A percentile compares a stretch with the other conserved stretches of the same genome.
phyloP scores from a whole-genome alignment of 2,329 filamentous ascomycete species.

The Teratosphaeriaceae sp. region DNA sequence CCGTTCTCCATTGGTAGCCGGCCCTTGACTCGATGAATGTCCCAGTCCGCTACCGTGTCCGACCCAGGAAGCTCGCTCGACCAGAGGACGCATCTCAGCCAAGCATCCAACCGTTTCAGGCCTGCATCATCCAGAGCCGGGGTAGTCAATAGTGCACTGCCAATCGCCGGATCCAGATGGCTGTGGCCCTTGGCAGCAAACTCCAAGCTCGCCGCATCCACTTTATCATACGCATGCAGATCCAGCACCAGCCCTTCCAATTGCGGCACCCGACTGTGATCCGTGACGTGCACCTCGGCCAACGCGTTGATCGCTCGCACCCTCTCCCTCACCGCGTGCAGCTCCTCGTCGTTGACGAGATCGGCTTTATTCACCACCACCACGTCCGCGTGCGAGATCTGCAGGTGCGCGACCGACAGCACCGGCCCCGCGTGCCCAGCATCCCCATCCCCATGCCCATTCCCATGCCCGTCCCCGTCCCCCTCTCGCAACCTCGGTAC shows the following conservation, averaged over 20 bases:
- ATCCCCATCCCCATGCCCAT: slow-evolving; percentile 42
- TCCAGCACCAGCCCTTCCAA: slow-evolving; percentile 84
- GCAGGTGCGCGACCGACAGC: slow-evolving; percentile 87
- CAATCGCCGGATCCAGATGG: slow-evolving; percentile 84
- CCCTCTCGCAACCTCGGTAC: neutral
- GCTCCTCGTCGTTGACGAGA: slow-evolving; percentile 63
- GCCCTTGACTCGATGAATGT: slow-evolving; percentile 85
- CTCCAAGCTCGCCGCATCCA: slow-evolving; percentile 58
- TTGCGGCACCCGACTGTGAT: slow-evolving; percentile 69
- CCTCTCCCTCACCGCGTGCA: slow-evolving; percentile 62
- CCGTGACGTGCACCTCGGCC: slow-evolving; percentile 75
- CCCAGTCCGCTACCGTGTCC: slow-evolving; percentile 44
- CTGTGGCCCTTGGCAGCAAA: slow-evolving; percentile 74
- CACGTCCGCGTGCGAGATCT: slow-evolving; percentile 95
- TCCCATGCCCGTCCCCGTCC: neutral
- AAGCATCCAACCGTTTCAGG: slow-evolving; percentile 63
- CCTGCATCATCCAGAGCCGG: slow-evolving; percentile 52
- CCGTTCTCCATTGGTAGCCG: slow-evolving; percentile 62
- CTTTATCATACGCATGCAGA: slow-evolving; percentile 84
- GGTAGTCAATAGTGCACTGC: slow-evolving; percentile 68
- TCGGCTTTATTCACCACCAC: slow-evolving; percentile 93
- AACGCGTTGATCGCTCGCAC: slow-evolving; percentile 83
- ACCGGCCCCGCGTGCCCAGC: slow-evolving; percentile 53
- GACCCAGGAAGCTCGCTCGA: slow-evolving; percentile 39
- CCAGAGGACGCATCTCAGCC: slow-evolving; percentile 82